A percentile compares a stretch with the other conserved stretches of the same genome.
Evolutionary conservation across 805 yeast species (phyloP).

Genomic region (Yarrowia yakushimensis): DNA sequence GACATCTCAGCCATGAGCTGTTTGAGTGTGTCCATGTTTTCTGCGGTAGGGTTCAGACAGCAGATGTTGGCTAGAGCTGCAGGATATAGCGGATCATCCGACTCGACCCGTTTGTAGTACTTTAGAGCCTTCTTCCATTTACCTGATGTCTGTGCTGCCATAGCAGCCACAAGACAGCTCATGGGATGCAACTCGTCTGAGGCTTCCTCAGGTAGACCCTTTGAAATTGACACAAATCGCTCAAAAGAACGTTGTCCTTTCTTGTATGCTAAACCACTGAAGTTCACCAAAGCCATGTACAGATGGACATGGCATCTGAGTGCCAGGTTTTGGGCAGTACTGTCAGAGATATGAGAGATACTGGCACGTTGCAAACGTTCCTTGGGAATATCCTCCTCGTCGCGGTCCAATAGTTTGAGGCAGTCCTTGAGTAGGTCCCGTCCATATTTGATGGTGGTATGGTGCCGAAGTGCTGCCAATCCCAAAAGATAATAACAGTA

Average conservation of each 20-base stretch:
- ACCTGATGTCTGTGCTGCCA: neutral
- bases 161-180: neutral
- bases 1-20: neutral
- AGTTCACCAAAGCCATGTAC: neutral
- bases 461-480: neutral
- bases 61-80: neutral
- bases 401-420: neutral
- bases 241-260: neutral
- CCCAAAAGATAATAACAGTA: neutral
- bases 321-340: neutral
- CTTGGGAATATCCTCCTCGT: neutral
- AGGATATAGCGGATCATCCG: neutral
- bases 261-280: neutral
- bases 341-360: neutral
- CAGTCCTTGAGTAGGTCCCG: neutral
- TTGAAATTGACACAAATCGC: neutral
- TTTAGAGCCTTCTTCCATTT: neutral
- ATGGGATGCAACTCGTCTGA: neutral
- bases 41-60: neutral
- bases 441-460: neutral
- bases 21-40: neutral
- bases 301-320: neutral
- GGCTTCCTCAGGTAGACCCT: neutral
- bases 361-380: neutral
- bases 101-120: neutral